phyloP scores from a whole-genome alignment of 2,329 filamentous ascomycete genomes.

The Pseudogymnoascus sp. region DNA sequence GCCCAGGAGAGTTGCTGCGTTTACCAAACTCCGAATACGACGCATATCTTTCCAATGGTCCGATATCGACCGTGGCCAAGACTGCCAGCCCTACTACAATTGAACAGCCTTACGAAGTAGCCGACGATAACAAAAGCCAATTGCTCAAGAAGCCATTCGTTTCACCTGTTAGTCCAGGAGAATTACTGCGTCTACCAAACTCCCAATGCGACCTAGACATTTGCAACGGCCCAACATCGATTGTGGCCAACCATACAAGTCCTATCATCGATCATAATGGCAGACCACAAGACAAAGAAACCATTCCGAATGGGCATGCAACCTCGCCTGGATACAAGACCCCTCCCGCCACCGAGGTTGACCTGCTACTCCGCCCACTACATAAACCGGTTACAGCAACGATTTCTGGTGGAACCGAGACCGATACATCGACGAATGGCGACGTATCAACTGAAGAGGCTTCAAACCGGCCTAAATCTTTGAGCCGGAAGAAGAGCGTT shows the following conservation, averaged over 20 bases:
- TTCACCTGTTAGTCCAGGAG: conserved; percentile 25
- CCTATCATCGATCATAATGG: neutral
- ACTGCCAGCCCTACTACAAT: conserved; percentile 12
- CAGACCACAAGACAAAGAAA: neutral
- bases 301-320: neutral
- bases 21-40: conserved; percentile 45
- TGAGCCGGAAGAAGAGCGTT: conserved; percentile 48
- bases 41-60: conserved; percentile 12
- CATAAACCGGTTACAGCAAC: neutral
- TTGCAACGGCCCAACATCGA: neutral
- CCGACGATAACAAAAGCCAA: neutral
- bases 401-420: neutral
- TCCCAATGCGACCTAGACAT: conserved; percentile 31
- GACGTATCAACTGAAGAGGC: neutral
- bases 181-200: conserved; percentile 49
- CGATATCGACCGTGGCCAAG: neutral
- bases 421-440: neutral
- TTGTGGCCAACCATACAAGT: neutral
- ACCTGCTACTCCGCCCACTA: conserved; percentile 1
- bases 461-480: conserved; percentile 18
- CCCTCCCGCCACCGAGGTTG: neutral
- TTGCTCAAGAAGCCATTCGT: conserved; percentile 8
- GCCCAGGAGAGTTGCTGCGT: conserved; percentile 36
- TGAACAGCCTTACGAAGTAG: conserved; percentile 5
- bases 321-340: neutral